phyloP scores from a whole-genome alignment of 768 basidiomycete genomes.

The Xanthoconium purpureum region DNA sequence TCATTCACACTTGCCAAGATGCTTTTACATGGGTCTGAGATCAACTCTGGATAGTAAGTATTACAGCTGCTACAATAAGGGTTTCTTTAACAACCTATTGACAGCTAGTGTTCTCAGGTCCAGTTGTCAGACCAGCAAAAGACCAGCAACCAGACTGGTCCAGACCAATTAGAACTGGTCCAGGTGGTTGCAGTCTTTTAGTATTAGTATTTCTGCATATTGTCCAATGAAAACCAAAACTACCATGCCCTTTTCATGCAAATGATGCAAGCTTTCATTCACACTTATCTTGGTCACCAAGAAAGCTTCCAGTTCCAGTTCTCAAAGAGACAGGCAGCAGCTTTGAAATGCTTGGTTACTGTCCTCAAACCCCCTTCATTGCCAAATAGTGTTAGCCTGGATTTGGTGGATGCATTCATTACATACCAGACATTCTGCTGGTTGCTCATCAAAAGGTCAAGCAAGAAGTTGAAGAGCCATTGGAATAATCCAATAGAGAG shows the following conservation, averaged over 20 bases:
- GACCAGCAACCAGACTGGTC: no score
- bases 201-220: background rate
- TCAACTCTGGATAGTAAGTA: background rate
- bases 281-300: background rate
- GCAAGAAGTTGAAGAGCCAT: background rate
- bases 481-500: background rate
- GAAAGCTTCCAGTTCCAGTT: background rate
- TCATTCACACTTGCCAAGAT: background rate
- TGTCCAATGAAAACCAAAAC: background rate
- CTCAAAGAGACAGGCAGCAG: background rate
- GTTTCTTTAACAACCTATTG: no score
- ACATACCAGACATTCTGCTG: slow-evolving; percentile 1
- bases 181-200: no score
- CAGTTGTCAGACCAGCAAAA: no score
- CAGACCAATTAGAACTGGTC: no score
- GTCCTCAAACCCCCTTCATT: background rate
- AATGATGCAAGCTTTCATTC: background rate
- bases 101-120: no score
- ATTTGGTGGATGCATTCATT: background rate
- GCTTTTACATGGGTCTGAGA: background rate
- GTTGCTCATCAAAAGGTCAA: background rate
- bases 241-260: background rate
- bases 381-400: background rate
- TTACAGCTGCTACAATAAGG: no score
- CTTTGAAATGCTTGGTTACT: background rate